Base-by-base conservation (phyloP, 1,139 yeast species). In the Hyphopichia burtonii region DNA sequence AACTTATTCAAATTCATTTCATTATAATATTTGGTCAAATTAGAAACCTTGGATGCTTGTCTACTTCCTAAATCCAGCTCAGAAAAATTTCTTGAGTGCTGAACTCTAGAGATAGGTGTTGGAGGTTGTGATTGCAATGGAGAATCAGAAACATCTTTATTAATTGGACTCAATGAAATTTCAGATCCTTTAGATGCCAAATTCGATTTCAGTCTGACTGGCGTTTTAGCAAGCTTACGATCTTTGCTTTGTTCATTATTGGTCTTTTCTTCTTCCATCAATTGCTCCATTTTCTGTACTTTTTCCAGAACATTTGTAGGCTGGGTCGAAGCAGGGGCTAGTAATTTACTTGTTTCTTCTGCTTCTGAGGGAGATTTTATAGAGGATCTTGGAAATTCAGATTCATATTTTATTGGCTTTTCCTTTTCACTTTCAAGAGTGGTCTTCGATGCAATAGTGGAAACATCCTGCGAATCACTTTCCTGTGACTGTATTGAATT, bases 1-100 rank as follows among this genome's bases (percentile, higher is more conserved):
- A 88, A 69, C 44, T 86, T 88, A 51, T 86, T 95, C 52, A 87
- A 83, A 55, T 88, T 93, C 66, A 83, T 76, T 52, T 82, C 84
- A 55, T 86, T 87, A 63, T 85, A 86, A 52, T 79, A 82, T 46
- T 71, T 80, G 0, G 91, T 85, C 43, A 86, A 61, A 50, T 82
- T 82, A 41, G 78, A 74, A 1, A 86, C 94, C 43, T 68, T 68
- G 41, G 56, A 65, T 32, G 53, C 60, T 1, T 16, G 22, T 19
- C 30, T 19, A 18, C 27, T 12, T 16, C 12, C 16, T 12, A 14
- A 6, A 4, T 28, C 31, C 31, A 14, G 31, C 12, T 28, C n/a
- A n/a, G 31, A n/a, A n/a, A 12, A 28, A 28, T n/a, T 28, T 14
- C 35, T 16, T 27, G 31, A 17, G 23, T 16, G 11, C 19, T 3